Evolutionary conservation across 2,329 filamentous ascomycete species (phyloP), one percentile per base, ranked within the genome.

Genomic region (Rhexocercosporidium sp.): DNA sequence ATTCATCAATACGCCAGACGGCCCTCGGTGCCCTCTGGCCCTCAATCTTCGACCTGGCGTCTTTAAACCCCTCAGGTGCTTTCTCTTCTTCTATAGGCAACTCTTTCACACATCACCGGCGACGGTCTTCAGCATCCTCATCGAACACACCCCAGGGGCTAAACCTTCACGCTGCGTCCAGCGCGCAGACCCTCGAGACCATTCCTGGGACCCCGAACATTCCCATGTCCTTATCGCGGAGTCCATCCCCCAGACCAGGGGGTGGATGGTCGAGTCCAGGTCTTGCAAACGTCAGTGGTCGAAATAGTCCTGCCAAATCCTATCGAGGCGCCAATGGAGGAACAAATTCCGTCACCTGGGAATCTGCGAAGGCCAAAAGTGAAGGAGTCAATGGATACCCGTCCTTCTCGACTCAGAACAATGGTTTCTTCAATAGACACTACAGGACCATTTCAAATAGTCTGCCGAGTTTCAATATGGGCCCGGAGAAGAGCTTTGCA

Each of bases 241-340:
- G 93, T 77, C 93, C 94, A 60, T 97, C 93, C 65, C 95, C 94
- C 69, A 86, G 89, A 70, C 91, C 89, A 69, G 91, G 92, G 75
- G 93, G 93, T 77, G 94, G 94, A 74, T 97, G 95, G 94, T 89
- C 92, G 65, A 96, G 91, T 80, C 93, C 92, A 65, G 92, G 90
- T 71, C 85, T 93, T 73, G 80, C 81, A 64, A 75, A 75, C 63
- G 79, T 82, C 66, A 92, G 90, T 78, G 90, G 90, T 69, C 86
- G 87, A 72, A 88, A 88, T 44, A 93, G 89, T 77, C 91, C 92
- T 73, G 82, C 66, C 8, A 71, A 72, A 80, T 77, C 80, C 75
- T 79, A 85, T 79, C 76, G 81, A 73, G 83, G 83, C 62, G 74
- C 82, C 65, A 87, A 84, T 77, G 85, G 85, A 68, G 84, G 85